Evolutionary conservation across 2,329 filamentous ascomycete genomes (phyloP).

Genomic region (Fusarium clavum): DNA sequence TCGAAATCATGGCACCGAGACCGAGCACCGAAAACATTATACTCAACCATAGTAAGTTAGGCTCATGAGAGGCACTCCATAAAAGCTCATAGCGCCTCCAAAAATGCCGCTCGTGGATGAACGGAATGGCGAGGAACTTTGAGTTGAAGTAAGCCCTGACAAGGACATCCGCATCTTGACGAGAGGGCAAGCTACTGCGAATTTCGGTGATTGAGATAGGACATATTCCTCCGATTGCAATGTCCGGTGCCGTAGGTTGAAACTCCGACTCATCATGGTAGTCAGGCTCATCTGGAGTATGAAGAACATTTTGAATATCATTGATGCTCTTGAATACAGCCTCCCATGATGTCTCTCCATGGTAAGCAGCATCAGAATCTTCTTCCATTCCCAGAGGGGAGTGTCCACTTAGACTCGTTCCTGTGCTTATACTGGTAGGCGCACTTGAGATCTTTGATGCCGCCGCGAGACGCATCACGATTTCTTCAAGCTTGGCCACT

Average conservation of each 20-base stretch:
- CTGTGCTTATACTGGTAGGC: background rate
- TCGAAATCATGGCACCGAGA: conserved; percentile 54
- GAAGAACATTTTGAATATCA: conserved; percentile 55
- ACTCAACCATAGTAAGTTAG: conserved; percentile 62
- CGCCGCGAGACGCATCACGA: conserved; percentile 54
- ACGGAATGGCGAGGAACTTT: conserved; percentile 53
- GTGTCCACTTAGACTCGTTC: background rate
- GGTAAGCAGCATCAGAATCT: conserved; percentile 45
- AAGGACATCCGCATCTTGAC: conserved; percentile 52
- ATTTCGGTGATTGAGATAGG: conserved; percentile 50
- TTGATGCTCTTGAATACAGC: conserved; percentile 57
- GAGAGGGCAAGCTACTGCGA: conserved; percentile 51
- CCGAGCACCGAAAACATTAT: conserved; percentile 62
- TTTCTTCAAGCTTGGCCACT: conserved; percentile 55
- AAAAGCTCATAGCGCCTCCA: conserved; percentile 61
- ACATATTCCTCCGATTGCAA: conserved; percentile 49
- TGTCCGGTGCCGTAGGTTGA: conserved; percentile 44
- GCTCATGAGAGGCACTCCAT: conserved; percentile 55
- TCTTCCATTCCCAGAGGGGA: conserved; percentile 9
- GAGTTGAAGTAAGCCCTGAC: conserved; percentile 55
- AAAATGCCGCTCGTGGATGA: conserved; percentile 59
- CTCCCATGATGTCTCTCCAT: conserved; percentile 56
- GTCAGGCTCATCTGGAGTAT: conserved; percentile 26
- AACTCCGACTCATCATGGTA: conserved; percentile 2
- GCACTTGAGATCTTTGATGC: conserved; percentile 10